Evolutionary conservation across 345 rosid genomes (phyloP).

Genomic region (Viola odorata): DNA sequence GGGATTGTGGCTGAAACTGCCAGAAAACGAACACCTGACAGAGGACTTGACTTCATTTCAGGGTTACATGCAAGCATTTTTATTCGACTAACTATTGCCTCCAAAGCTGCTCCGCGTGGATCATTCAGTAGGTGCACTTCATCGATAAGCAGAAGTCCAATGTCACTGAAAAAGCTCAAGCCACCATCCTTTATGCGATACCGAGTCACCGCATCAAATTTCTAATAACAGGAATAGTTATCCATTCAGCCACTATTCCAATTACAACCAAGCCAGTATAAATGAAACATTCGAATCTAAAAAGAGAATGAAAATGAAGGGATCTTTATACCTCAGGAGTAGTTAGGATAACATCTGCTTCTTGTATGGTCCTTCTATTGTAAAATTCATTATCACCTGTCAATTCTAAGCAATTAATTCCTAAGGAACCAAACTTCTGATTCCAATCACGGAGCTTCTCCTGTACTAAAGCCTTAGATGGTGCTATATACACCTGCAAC

Average conservation of each 20-base stretch:
- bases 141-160: slow-evolving; percentile 80
- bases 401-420: slow-evolving; percentile 81
- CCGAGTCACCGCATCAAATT: slow-evolving; percentile 93
- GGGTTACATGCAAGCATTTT: slow-evolving; percentile 76
- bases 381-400: slow-evolving; percentile 87
- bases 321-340: slow-evolving; percentile 72
- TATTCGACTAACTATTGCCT: slow-evolving; percentile 92
- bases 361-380: slow-evolving; percentile 64
- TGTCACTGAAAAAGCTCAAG: slow-evolving; percentile 88
- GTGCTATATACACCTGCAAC: slow-evolving; percentile 77
- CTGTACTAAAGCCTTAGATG: slow-evolving; percentile 94
- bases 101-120: slow-evolving; percentile 90
- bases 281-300: too few relatives aligned
- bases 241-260: background rate
- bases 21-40: slow-evolving; percentile 69
- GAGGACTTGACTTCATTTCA: slow-evolving; percentile 68
- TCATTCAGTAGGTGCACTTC: slow-evolving; percentile 96
- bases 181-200: slow-evolving; percentile 89
- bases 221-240: slow-evolving; percentile 36
- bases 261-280: too few relatives aligned
- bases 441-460: slow-evolving; percentile 94
- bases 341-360: slow-evolving; percentile 86
- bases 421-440: slow-evolving; percentile 75
- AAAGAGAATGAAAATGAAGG: too few relatives aligned
- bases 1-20: slow-evolving; percentile 98